These are phyloP conservation scores for Neopestalotiopsis sp. DNA, from an alignment of 2,329 filamentous ascomycete species.

Conservation along the genomic window DNA sequence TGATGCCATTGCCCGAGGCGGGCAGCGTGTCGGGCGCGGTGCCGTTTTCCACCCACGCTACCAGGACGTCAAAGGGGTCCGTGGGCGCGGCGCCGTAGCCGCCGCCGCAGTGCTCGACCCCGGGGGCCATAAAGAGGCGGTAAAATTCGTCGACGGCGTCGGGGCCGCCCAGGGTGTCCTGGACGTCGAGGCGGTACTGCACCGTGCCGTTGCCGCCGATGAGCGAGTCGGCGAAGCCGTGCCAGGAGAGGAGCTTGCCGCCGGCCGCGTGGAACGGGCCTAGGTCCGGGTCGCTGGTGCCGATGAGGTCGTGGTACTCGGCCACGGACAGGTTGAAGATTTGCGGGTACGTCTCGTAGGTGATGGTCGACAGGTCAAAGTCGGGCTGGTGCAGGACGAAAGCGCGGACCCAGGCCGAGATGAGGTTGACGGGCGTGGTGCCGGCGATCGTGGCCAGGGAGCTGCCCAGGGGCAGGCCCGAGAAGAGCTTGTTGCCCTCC, in stretches of 20 bases:
- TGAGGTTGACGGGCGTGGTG: not conserved
- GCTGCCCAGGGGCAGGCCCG: conserved; percentile 8
- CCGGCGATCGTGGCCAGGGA: conserved; percentile 1
- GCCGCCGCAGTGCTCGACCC: conserved; percentile 13
- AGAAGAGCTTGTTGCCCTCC: conserved; percentile 18
- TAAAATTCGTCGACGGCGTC: conserved; percentile 21
- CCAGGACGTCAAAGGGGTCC: conserved; percentile 6
- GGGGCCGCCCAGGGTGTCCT: conserved; percentile 31
- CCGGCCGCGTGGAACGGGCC: conserved; percentile 6
- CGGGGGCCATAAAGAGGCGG: conserved; percentile 15
- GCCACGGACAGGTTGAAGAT: conserved; percentile 13
- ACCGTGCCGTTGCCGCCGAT: conserved; percentile 36
- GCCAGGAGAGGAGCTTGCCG: conserved; percentile 18
- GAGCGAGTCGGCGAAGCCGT: conserved; percentile 30
- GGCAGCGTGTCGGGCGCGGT: conserved; percentile 14
- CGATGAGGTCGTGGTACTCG: conserved; percentile 1
- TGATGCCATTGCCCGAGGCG: conserved; percentile 11
- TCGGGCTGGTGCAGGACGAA: conserved; percentile 13
- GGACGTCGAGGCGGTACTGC: conserved; percentile 37
- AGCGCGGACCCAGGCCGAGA: conserved; percentile 5
- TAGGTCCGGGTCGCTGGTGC: conserved; percentile 9
- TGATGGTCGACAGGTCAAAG: conserved; percentile 15
- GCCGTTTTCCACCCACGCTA: conserved; percentile 17
- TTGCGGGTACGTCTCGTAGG: conserved; percentile 9
- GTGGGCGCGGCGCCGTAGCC: conserved; percentile 13